Evolutionary conservation across 2,329 filamentous ascomycete genomes (phyloP).

Genomic region (Dactylellina haptotyla): DNA sequence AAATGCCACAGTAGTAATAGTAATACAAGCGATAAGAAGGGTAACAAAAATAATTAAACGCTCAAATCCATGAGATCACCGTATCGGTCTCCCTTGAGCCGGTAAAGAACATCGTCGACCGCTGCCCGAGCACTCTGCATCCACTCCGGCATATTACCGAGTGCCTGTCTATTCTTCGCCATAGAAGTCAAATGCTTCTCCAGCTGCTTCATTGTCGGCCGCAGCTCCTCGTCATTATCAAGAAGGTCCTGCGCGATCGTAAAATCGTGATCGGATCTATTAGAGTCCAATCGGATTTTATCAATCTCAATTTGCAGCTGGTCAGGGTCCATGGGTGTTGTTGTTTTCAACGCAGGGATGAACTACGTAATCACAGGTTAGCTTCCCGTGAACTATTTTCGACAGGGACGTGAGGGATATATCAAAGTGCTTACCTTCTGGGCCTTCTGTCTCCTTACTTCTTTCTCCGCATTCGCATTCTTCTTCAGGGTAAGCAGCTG

Average conservation of each 20-base stretch:
- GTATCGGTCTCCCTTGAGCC: constrained; percentile 44
- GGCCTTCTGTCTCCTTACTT: constrained; percentile 54
- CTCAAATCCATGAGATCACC: constrained; percentile 48
- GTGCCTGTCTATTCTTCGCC: constrained; percentile 31
- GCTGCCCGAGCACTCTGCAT: constrained; percentile 48
- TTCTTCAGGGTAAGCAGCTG: constrained; percentile 55
- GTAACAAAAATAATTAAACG: constrained; percentile 11
- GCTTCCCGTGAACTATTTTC: background rate
- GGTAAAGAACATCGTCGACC: constrained; percentile 52
- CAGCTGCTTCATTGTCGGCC: constrained; percentile 45
- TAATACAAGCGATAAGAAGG: background rate
- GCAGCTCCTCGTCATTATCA: constrained; percentile 35
- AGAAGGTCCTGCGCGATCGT: constrained; percentile 42
- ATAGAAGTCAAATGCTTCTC: constrained; percentile 50
- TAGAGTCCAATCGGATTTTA: constrained; percentile 41
- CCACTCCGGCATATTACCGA: constrained; percentile 47
- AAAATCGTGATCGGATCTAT: constrained; percentile 37
- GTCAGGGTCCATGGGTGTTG: constrained; percentile 45
- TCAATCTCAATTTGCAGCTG: constrained; percentile 51
- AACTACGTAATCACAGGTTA: constrained; percentile 17
- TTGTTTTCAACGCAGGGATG: constrained; percentile 40
- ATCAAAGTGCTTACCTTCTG: constrained; percentile 46
- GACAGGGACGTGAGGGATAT: background rate
- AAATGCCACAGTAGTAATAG: constrained; percentile 13
- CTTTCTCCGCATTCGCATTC: constrained; percentile 56